phyloP scores from a whole-genome alignment of 2,329 filamentous ascomycete species.

The Clarireedia homoeocarpa region DNA sequence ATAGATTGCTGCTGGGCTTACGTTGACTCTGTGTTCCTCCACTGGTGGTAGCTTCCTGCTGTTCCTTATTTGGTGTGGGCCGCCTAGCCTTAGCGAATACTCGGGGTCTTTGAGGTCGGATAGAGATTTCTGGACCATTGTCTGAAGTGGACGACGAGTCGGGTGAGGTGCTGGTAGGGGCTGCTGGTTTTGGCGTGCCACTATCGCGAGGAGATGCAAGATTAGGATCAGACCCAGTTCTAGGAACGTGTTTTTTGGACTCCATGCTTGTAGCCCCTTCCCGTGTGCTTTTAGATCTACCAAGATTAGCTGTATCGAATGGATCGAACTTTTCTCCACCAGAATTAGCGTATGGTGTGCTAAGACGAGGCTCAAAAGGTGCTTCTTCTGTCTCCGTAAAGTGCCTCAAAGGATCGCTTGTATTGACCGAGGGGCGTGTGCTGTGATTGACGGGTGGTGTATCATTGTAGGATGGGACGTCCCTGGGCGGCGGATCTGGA shows the following conservation, averaged over 20 bases:
- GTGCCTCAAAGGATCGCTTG: slow-evolving; percentile 38
- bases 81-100: slow-evolving; percentile 11
- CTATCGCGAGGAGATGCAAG: slow-evolving; percentile 17
- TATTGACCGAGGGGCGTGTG: slow-evolving; percentile 9
- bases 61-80: not conserved
- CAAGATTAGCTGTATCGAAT: slow-evolving; percentile 37
- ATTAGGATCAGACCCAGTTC: slow-evolving; percentile 25
- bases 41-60: slow-evolving; percentile 2
- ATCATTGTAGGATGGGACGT: not conserved
- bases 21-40: slow-evolving; percentile 11
- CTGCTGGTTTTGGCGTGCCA: slow-evolving; percentile 9
- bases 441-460: slow-evolving; percentile 6
- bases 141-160: slow-evolving; percentile 10
- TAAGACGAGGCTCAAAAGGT: slow-evolving; percentile 42
- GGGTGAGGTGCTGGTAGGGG: slow-evolving; percentile 3
- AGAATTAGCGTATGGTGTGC: slow-evolving; percentile 48
- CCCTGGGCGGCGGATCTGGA: slow-evolving; percentile 19
- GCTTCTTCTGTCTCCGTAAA: slow-evolving; percentile 33
- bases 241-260: slow-evolving; percentile 14
- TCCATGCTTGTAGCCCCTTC: slow-evolving; percentile 9
- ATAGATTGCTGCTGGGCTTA: slow-evolving; percentile 17
- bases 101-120: slow-evolving; percentile 2
- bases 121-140: slow-evolving; percentile 4
- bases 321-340: slow-evolving; percentile 53
- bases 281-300: slow-evolving; percentile 27